A percentile compares a stretch with the other conserved stretches of the same genome.
phyloP scores from a whole-genome alignment of 306 rosid species.

The Aeschynomene evenia region DNA sequence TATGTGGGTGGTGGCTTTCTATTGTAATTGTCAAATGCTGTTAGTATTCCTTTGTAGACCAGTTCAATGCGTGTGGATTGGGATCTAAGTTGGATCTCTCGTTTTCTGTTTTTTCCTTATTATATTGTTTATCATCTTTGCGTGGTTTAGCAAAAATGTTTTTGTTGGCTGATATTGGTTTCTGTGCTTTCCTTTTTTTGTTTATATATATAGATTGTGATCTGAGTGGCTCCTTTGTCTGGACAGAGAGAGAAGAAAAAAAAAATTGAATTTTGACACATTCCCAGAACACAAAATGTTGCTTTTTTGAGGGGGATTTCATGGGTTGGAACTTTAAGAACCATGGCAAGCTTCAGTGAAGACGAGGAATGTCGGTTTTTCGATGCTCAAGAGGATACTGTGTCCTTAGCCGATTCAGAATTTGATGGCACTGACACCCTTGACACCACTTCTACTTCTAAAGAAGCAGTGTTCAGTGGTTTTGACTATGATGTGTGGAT shows the following conservation, averaged over 20 bases:
- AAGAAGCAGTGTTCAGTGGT: constrained; percentile 27
- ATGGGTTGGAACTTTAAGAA: constrained; percentile 80
- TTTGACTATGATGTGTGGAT: constrained; percentile 64
- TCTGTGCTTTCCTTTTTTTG: constrained; percentile 26
- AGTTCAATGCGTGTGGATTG: constrained; percentile 75
- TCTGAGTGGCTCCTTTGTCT: constrained; percentile 51
- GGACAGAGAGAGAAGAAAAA: constrained; percentile 29
- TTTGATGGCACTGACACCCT: constrained; percentile 37
- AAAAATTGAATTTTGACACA: constrained; percentile 44
- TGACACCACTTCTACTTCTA: constrained; percentile 30
- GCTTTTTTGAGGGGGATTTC: constrained; percentile 61
- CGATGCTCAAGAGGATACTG: constrained; percentile 80
- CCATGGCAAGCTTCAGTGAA: constrained; percentile 75
- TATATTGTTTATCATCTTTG: constrained; percentile 38
- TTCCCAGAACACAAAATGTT: constrained; percentile 54
- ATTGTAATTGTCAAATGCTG: constrained; percentile 32
- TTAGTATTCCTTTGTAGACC: constrained; percentile 33
- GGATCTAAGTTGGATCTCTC: constrained; percentile 88
- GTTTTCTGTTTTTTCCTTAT: constrained; percentile 50
- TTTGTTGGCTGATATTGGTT: constrained; percentile 59
- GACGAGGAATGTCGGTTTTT: constrained; percentile 70
- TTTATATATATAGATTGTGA: constrained; percentile 31
- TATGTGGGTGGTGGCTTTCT: constrained; percentile 22
- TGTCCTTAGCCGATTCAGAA: constrained; percentile 50
- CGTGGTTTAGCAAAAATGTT: constrained; percentile 42